These are phyloP conservation scores for Quercus engelmannii DNA, from an alignment of 306 rosid genomes.

Conservation along the genomic window DNA sequence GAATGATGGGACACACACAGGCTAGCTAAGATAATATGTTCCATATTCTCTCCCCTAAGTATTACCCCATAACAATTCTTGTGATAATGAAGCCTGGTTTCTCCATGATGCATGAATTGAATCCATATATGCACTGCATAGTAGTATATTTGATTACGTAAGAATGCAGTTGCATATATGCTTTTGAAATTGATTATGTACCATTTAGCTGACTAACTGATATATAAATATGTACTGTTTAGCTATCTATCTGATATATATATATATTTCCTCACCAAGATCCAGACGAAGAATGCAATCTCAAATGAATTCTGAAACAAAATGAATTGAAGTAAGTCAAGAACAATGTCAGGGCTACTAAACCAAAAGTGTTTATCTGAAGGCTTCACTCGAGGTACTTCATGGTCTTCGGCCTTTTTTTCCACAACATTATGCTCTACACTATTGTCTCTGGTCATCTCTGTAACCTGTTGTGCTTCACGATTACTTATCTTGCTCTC, in stretches of 20 bases:
- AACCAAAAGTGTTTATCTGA: conserved; percentile 86
- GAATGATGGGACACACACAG: conserved; percentile 8
- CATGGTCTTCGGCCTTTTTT: neutral
- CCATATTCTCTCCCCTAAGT: neutral
- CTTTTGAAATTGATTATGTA: neutral
- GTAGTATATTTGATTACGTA: neutral
- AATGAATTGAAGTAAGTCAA: conserved; percentile 78
- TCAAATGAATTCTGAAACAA: conserved; percentile 90
- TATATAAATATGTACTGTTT: too few relatives aligned
- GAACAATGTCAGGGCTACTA: conserved; percentile 48
- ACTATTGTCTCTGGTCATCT: neutral
- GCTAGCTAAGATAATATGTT: conserved; percentile 8
- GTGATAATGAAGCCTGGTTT: conserved; percentile 60
- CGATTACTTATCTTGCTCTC: too few relatives aligned
- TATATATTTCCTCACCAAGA: conserved; percentile 46
- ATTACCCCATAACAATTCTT: conserved; percentile 80
- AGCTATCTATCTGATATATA: too few relatives aligned
- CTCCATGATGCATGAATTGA: conserved; percentile 86
- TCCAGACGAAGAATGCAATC: conserved; percentile 95
- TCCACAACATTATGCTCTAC: neutral
- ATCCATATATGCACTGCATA: conserved; percentile 72
- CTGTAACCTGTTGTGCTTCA: conserved; percentile 25
- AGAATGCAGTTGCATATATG: too few relatives aligned
- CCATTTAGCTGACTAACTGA: neutral
- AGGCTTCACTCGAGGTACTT: conserved; percentile 47